Evolutionary conservation across 257 asterid genomes (phyloP).

Genomic region (Solanum microdontum): DNA sequence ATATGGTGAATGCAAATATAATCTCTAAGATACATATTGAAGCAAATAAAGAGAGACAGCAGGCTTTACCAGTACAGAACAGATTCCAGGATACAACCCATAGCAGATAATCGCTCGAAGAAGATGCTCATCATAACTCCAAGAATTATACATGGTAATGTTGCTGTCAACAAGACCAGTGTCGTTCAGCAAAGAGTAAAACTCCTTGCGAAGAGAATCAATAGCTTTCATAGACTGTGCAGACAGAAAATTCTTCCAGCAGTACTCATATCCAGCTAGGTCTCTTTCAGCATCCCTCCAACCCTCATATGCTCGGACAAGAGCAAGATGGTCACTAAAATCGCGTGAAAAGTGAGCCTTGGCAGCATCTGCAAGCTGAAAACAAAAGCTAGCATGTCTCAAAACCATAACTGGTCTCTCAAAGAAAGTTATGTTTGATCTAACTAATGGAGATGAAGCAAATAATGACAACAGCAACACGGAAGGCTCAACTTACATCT

Average conservation of each 20-base stretch:
- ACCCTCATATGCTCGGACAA: constrained; percentile 83
- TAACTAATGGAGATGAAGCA: background rate
- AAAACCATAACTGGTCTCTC: background rate
- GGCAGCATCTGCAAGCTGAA: constrained; percentile 94
- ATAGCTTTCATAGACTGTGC: constrained; percentile 80
- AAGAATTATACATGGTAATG: constrained; percentile 43
- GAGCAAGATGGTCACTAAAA: constrained; percentile 87
- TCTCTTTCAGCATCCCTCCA: constrained; percentile 83
- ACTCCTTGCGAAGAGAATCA: constrained; percentile 82
- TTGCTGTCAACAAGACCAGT: constrained; percentile 88
- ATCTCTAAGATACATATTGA: background rate
- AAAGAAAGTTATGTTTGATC: background rate
- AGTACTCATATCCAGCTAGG: constrained; percentile 55
- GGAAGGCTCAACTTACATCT: constrained; percentile 51
- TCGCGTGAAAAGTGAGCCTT: constrained; percentile 85
- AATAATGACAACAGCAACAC: background rate
- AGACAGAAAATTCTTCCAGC: constrained; percentile 94
- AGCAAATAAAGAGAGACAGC: constrained; percentile 2
- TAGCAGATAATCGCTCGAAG: constrained; percentile 73
- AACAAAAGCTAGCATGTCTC: background rate
- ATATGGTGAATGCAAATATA: background rate
- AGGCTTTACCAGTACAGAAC: constrained; percentile 80
- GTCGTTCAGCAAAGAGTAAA: constrained; percentile 71
- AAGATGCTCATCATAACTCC: constrained; percentile 84
- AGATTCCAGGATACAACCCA: constrained; percentile 89